Evolutionary conservation across 148 eudicot genomes (phyloP).

Genomic region (Persicaria maculosa): DNA sequence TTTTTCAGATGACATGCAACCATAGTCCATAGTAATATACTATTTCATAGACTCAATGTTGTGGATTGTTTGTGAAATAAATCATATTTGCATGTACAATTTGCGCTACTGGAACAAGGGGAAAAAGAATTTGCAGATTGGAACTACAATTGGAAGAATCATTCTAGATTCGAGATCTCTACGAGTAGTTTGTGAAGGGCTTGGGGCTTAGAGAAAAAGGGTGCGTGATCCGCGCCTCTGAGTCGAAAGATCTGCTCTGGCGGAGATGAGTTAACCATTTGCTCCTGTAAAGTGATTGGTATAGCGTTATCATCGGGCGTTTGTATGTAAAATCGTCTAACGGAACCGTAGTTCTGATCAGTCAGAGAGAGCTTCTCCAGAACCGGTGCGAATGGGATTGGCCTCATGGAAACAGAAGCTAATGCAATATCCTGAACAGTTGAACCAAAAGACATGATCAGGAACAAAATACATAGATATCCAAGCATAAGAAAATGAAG

Average conservation of each 20-base stretch:
- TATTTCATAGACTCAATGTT: too few relatives aligned
- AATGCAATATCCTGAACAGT: slow-evolving; percentile 68
- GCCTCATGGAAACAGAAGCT: slow-evolving; percentile 90
- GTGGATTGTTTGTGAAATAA: not conserved
- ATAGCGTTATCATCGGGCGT: slow-evolving; percentile 75
- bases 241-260: slow-evolving; percentile 69
- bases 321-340: slow-evolving; percentile 70
- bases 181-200: slow-evolving; percentile 65
- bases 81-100: not conserved
- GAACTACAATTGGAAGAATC: not conserved
- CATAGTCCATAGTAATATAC: too few relatives aligned
- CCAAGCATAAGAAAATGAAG: not conserved
- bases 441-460: slow-evolving; percentile 8
- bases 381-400: slow-evolving; percentile 77
- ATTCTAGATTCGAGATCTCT: slow-evolving; percentile 44
- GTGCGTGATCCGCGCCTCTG: slow-evolving; percentile 90
- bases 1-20: too few relatives aligned
- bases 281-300: slow-evolving; percentile 48
- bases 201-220: slow-evolving; percentile 96
- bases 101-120: not conserved
- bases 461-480: not conserved
- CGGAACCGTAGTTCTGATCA: slow-evolving; percentile 50
- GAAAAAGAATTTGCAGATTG: not conserved
- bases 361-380: slow-evolving; percentile 71
- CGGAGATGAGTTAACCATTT: slow-evolving; percentile 51